Percentiles rank a stretch among this genome's conserved stretches.
Conservation (phyloP, 805 yeast species). For the Geotrichum ghanense region DNA sequence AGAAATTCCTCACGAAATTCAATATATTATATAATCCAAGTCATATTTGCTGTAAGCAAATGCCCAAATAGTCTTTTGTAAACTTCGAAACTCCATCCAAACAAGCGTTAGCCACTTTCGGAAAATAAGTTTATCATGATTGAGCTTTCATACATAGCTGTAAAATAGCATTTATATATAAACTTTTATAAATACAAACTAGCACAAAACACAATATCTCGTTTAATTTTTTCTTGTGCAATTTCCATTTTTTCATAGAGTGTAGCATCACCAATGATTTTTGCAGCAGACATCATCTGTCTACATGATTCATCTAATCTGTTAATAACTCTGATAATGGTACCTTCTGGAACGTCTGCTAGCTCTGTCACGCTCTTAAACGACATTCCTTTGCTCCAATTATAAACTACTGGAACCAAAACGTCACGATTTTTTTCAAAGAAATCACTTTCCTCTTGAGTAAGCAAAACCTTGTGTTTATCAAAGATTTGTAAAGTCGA, state of each 20-base stretch:
- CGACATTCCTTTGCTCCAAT: conserved; percentile 94
- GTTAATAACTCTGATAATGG: conserved; percentile 91
- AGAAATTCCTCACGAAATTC: too few species aligned
- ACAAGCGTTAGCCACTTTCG: too few species aligned
- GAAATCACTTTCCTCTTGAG: conserved; percentile 71
- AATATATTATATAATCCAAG: too few species aligned
- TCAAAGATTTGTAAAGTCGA: conserved; percentile 48
- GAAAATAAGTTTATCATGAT: too few species aligned
- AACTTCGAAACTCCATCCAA: too few species aligned
- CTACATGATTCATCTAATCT: conserved; percentile 91
- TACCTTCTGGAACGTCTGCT: conserved; percentile 89
- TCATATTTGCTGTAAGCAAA: too few species aligned
- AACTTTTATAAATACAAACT: conserved; percentile 59
- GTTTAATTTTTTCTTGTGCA: conserved; percentile 89
- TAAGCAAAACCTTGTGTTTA: conserved; percentile 56
- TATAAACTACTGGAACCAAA: conserved; percentile 86
- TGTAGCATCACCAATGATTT: conserved; percentile 89
- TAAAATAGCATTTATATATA: background rate
- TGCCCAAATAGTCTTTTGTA: too few species aligned
- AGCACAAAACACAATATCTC: conserved; percentile 97
- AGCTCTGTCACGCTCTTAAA: conserved; percentile 85
- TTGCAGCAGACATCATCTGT: conserved; percentile 86
- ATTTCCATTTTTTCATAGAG: conserved; percentile 80
- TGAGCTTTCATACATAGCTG: background rate
- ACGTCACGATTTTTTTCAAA: conserved; percentile 79